A percentile compares a stretch with the other conserved stretches of the same genome.
phyloP scores from a whole-genome alignment of 2,329 filamentous ascomycete species.

The Lasiodiplodia sp. region DNA sequence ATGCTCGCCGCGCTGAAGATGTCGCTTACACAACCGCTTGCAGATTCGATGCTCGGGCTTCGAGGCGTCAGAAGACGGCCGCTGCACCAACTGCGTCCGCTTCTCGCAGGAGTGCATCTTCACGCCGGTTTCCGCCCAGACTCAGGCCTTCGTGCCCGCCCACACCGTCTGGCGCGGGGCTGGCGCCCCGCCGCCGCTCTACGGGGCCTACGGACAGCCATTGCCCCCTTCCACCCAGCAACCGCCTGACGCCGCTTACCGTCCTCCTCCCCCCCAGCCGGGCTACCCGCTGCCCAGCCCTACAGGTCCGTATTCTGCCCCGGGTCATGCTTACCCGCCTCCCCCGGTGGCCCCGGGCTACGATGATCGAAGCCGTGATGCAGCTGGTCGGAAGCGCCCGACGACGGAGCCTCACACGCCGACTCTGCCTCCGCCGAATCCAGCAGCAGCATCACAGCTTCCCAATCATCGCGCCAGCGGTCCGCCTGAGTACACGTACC shows the following conservation, averaged over 20 bases:
- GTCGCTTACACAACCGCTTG: conserved; percentile 1
- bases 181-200: conserved; percentile 57
- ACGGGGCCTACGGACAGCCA: conserved; percentile 60
- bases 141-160: conserved; percentile 76
- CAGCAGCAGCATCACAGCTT: conserved; percentile 51
- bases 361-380: conserved; percentile 48
- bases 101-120: conserved; percentile 82
- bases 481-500: conserved; percentile 50
- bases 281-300: conserved; percentile 55
- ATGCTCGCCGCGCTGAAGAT: not conserved
- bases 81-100: conserved; percentile 74
- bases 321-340: conserved; percentile 39
- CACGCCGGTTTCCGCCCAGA: conserved; percentile 76
- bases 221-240: conserved; percentile 43
- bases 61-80: conserved; percentile 73
- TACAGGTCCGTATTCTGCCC: conserved; percentile 51
- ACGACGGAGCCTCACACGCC: conserved; percentile 59
- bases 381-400: conserved; percentile 54
- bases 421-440: conserved; percentile 58
- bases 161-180: conserved; percentile 66
- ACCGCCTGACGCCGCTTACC: conserved; percentile 29
- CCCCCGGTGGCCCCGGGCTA: conserved; percentile 39
- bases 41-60: conserved; percentile 81
- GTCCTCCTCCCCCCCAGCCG: conserved; percentile 48
- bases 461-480: conserved; percentile 39